Evolutionary conservation across 768 basidiomycete species (phyloP).

Genomic region (Crepidotus variabilis): DNA sequence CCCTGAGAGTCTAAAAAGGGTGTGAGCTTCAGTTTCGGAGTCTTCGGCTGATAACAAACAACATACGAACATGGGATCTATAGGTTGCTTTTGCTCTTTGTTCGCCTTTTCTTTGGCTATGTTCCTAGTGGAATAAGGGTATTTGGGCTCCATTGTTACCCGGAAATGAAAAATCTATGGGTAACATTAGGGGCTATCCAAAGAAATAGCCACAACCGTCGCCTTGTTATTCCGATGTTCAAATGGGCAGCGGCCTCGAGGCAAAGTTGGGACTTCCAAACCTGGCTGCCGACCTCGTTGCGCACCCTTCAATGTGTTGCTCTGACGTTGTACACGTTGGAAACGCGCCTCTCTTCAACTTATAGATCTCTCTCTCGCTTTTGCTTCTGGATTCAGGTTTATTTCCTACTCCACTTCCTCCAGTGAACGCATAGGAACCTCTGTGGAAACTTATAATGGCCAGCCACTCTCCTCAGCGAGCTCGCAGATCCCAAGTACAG

Average conservation of each 20-base stretch:
- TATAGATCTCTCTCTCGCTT: constrained; percentile 22
- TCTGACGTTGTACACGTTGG: constrained; percentile 59
- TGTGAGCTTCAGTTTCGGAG: constrained; percentile 1
- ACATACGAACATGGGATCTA: neutral
- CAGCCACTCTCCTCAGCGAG: constrained; percentile 55
- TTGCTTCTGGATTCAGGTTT: constrained; percentile 12
- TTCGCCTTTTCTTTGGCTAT: neutral
- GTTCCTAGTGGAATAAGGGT: neutral
- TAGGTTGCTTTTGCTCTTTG: constrained; percentile 1
- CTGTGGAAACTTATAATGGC: constrained; percentile 45
- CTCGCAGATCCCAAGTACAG: constrained; percentile 49
- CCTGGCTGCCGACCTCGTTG: constrained; percentile 57
- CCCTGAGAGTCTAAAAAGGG: constrained; percentile 8
- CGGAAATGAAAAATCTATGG: neutral
- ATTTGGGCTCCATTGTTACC: neutral
- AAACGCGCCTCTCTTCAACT: constrained; percentile 49
- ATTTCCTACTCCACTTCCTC: constrained; percentile 13
- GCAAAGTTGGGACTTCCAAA: constrained; percentile 42
- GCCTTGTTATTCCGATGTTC: constrained; percentile 9
- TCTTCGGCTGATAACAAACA: constrained; percentile 7
- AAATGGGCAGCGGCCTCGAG: constrained; percentile 29
- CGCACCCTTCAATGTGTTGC: constrained; percentile 35
- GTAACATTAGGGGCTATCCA: neutral
- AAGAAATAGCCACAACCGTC: neutral
- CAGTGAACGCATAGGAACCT: constrained; percentile 20